Evolutionary conservation across 2,329 filamentous ascomycete species (phyloP).

Genomic region (Fusarium oxysporum): DNA sequence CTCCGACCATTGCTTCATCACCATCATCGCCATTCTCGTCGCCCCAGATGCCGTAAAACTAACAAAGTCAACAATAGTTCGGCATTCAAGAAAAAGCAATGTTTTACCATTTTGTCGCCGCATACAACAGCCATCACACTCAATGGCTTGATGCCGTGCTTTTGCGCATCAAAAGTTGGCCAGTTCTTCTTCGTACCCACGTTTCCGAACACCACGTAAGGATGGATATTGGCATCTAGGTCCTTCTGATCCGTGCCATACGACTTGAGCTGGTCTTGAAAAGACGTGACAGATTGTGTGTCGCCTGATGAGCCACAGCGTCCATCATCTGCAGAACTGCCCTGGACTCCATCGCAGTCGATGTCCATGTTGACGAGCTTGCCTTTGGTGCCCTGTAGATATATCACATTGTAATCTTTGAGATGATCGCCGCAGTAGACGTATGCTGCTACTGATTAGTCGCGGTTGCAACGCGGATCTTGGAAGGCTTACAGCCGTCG

Average conservation of each 20-base stretch:
- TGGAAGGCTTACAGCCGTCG: slow-evolving; percentile 48
- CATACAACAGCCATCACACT: slow-evolving; percentile 68
- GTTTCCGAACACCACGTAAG: slow-evolving; percentile 67
- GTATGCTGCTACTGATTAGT: slow-evolving; percentile 44
- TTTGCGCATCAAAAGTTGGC: slow-evolving; percentile 55
- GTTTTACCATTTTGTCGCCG: slow-evolving; percentile 56
- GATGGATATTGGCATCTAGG: slow-evolving; percentile 63
- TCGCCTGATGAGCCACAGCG: slow-evolving; percentile 59
- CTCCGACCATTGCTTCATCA: slow-evolving; percentile 61
- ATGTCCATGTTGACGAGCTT: slow-evolving; percentile 67
- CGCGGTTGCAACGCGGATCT: too few relatives aligned
- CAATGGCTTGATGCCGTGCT: slow-evolving; percentile 60
- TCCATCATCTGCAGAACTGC: slow-evolving; percentile 54
- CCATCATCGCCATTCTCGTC: slow-evolving; percentile 69
- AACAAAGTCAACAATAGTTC: background rate
- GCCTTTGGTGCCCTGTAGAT: slow-evolving; percentile 57
- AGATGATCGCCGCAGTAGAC: slow-evolving; percentile 62
- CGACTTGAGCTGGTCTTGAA: slow-evolving; percentile 52
- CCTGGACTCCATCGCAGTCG: slow-evolving; percentile 66
- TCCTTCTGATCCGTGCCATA: slow-evolving; percentile 55
- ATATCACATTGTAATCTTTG: slow-evolving; percentile 57
- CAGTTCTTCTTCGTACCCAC: slow-evolving; percentile 49
- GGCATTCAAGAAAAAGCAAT: accelerated
- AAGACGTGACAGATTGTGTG: slow-evolving; percentile 61
- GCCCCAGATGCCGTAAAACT: slow-evolving; percentile 71